These are phyloP conservation scores for Suhomyces prunicola DNA, from an alignment of 805 yeast genomes.

Conservation along the genomic window DNA sequence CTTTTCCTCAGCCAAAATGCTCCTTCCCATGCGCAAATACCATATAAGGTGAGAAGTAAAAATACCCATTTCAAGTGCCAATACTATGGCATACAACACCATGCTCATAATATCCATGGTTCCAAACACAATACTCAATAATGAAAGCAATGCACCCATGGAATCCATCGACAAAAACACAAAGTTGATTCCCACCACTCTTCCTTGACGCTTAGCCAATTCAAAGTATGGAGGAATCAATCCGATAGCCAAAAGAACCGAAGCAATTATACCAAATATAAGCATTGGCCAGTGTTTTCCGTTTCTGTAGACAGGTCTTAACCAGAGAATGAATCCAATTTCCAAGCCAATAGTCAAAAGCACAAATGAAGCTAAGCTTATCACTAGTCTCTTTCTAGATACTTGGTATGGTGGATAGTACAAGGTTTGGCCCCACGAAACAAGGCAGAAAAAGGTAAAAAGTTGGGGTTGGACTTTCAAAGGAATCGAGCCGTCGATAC, in stretches of 20 bases:
- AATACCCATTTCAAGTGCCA: slow-evolving; percentile 75
- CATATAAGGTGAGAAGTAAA: slow-evolving; percentile 68
- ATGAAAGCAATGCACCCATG: slow-evolving; percentile 74
- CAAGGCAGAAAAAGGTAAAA: slow-evolving; percentile 64
- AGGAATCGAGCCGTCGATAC: slow-evolving; percentile 68
- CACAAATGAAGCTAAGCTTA: slow-evolving; percentile 37
- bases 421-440: slow-evolving; percentile 61
- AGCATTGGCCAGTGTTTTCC: slow-evolving; percentile 74
- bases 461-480: slow-evolving; percentile 85
- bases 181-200: slow-evolving; percentile 88
- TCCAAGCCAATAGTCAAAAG: slow-evolving; percentile 56
- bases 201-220: slow-evolving; percentile 70
- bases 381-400: slow-evolving; percentile 32
- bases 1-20: slow-evolving; percentile 23
- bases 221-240: slow-evolving; percentile 88
- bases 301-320: slow-evolving; percentile 50
- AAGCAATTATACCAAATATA: slow-evolving; percentile 77
- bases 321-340: slow-evolving; percentile 67
- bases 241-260: slow-evolving; percentile 71
- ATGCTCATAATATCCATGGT: slow-evolving; percentile 76
- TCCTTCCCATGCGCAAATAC: slow-evolving; percentile 42
- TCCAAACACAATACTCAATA: slow-evolving; percentile 54
- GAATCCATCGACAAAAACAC: slow-evolving; percentile 73
- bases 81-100: slow-evolving; percentile 68
- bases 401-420: slow-evolving; percentile 66